Conservation (phyloP, 2,329 filamentous ascomycete genomes). For the Colletotrichum magnum region DNA sequence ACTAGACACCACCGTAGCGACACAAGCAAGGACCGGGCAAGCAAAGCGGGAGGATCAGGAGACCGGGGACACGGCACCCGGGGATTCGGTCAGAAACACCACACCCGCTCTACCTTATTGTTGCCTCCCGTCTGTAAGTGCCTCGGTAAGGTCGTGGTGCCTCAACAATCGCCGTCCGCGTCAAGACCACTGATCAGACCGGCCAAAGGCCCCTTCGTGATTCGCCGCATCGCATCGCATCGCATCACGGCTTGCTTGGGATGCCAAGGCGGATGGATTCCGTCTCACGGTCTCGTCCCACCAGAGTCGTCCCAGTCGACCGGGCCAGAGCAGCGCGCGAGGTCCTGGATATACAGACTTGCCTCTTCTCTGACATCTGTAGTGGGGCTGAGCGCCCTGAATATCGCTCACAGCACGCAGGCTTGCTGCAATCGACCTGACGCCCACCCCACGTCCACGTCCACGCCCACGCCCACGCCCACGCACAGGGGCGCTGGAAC, state of each 20-base stretch:
- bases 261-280: constrained; percentile 17
- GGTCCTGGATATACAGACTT: not conserved
- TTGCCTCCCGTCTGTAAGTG: no score
- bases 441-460: not conserved
- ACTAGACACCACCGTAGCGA: no score
- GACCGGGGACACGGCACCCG: constrained; percentile 12
- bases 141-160: not conserved
- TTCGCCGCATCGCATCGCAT: not conserved
- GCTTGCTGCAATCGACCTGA: constrained; percentile 1
- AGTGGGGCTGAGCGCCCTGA: constrained; percentile 36
- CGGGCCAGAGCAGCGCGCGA: not conserved
- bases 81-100: constrained; percentile 10
- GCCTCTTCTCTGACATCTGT: not conserved
- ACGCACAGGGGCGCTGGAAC: constrained; percentile 22
- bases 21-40: not conserved
- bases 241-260: not conserved
- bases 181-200: no score
- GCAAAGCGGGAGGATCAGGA: constrained; percentile 22
- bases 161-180: not conserved
- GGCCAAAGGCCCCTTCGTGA: no score
- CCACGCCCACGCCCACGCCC: not conserved
- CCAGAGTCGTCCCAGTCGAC: constrained; percentile 10
- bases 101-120: not conserved
- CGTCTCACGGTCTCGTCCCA: constrained; percentile 15
- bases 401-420: constrained; percentile 8